Evolutionary conservation across 352 stramenopile genomes (phyloP).

Genomic region (Pythium volutum): DNA sequence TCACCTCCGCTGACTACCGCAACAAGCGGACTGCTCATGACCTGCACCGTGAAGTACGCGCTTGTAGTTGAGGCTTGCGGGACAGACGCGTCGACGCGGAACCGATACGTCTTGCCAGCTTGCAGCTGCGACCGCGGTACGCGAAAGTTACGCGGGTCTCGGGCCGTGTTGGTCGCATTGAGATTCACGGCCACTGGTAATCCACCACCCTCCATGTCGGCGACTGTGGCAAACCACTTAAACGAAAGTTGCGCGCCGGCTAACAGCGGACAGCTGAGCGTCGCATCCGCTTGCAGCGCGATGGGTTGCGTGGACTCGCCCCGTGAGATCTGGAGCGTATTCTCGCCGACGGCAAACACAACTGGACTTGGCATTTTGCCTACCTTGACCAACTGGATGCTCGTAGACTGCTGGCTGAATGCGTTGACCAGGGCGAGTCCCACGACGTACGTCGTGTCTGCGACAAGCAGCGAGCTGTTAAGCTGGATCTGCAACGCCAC

Average conservation of each 20-base stretch:
- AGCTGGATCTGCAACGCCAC: constrained; percentile 32
- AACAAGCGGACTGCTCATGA: constrained; percentile 36
- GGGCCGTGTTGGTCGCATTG: constrained; percentile 49
- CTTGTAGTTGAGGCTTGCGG: constrained; percentile 31
- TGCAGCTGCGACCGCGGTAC: constrained; percentile 35
- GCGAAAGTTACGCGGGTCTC: constrained; percentile 59
- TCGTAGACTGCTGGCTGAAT: constrained; percentile 34
- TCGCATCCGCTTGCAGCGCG: constrained; percentile 42
- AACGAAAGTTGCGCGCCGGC: constrained; percentile 32
- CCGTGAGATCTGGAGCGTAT: constrained; percentile 31
- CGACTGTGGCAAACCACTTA: constrained; percentile 38
- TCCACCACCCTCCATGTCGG: neutral
- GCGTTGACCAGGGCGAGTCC: constrained; percentile 58
- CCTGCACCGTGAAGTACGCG: constrained; percentile 37
- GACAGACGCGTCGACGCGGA: constrained; percentile 39
- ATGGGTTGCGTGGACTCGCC: constrained; percentile 31
- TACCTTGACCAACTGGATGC: constrained; percentile 34
- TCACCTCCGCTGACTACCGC: constrained; percentile 40
- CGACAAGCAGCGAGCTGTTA: constrained; percentile 42
- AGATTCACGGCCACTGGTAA: constrained; percentile 26
- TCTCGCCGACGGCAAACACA: constrained; percentile 50
- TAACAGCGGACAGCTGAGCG: constrained; percentile 39
- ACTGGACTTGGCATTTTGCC: constrained; percentile 39
- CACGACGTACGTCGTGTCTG: constrained; percentile 39
- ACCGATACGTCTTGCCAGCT: constrained; percentile 47